Evolutionary conservation across 768 basidiomycete genomes (phyloP), one percentile per base, ranked within the genome.

Genomic region (Strobilomyces dryophilus): DNA sequence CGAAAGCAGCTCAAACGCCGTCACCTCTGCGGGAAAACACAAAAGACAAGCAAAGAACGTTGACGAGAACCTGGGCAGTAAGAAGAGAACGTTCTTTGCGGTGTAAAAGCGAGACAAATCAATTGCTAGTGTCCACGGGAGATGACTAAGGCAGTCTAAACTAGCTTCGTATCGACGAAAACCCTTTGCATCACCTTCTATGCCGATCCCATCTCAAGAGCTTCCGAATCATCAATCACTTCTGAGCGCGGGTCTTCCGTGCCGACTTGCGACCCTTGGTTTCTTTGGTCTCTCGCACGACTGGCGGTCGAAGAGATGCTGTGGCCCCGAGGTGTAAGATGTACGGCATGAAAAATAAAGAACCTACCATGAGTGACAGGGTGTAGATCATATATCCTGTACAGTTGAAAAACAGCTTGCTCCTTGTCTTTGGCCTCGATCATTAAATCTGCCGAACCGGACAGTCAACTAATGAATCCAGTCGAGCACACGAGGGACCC

Each of bases 341-440:
- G 8, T 7, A 12, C 14, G 14, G 10, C 18, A 27, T 14, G 11
- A 8, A 35, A 34, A 35, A 29, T 12, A 43, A 44, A 40, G 39
- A 58, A 66, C 72, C 47, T 51, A 80, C 80, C 83, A 56, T 83
- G 71, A 9, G 77, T 79, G 21, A 91, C 85, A 15, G 83, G 79
- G 40, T 83, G 72, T 5, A 95, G 66, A 43, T 73, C 75, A 61
- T 97, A 95, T 29, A 89, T 84, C 53, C 92, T 68, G 64, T 91
- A 84, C 42, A 95, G 63, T 56, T 95, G 83, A 52, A 97, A 78
- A 6, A 97, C 93, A 2, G 93, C 94, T 65, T 95, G 94, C 66
- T 95, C 94, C 71, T 94, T 90, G 68, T 89, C 90, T 67, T 93
- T 92, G 3, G 91, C 91, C 76, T 95, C 92, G 53, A 94, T 92